These are phyloP conservation scores for Fomes fomentarius DNA, from an alignment of 1,284 basidiomycete species.

Conservation along the genomic window DNA sequence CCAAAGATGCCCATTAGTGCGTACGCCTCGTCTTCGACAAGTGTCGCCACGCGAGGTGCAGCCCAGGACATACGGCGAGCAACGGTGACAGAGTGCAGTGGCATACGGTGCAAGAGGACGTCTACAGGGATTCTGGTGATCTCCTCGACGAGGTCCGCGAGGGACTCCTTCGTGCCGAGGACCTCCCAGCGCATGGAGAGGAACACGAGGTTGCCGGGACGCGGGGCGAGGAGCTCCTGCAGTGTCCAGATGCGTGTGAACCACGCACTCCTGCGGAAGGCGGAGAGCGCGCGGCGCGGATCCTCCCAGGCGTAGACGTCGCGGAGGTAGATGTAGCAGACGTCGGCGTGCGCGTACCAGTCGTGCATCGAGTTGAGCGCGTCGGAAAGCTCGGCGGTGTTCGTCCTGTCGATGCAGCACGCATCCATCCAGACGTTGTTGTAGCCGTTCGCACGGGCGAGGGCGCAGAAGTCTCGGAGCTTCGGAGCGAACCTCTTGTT, in stretches of 20 bases:
- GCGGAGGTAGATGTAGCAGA: not conserved
- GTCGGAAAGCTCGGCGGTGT: constrained; percentile 2
- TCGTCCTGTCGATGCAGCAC: constrained; percentile 1
- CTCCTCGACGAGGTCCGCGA: not conserved
- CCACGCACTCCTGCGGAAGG: constrained; percentile 1
- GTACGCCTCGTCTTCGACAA: constrained; percentile 4
- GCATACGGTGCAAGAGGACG: not conserved
- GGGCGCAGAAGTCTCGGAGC: not conserved
- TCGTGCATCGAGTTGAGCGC: constrained; percentile 1
- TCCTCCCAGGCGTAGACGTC: not conserved
- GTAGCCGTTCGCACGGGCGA: not conserved
- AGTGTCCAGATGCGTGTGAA: constrained; percentile 7
- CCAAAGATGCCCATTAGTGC: constrained; percentile 3
- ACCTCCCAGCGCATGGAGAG: not conserved
- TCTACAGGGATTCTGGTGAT: not conserved
- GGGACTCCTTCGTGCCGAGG: constrained; percentile 3
- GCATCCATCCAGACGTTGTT: constrained; percentile 1
- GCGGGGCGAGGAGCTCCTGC: constrained; percentile 4
- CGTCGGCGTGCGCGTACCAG: not conserved
- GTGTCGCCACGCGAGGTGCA: not conserved
- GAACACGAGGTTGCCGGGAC: constrained; percentile 2
- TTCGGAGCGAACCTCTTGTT: not conserved
- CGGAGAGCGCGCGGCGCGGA: not conserved
- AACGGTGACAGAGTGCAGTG: not conserved
- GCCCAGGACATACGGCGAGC: constrained; percentile 7